phyloP scores from a whole-genome alignment of 768 basidiomycete genomes.

The Trametes villosa region DNA sequence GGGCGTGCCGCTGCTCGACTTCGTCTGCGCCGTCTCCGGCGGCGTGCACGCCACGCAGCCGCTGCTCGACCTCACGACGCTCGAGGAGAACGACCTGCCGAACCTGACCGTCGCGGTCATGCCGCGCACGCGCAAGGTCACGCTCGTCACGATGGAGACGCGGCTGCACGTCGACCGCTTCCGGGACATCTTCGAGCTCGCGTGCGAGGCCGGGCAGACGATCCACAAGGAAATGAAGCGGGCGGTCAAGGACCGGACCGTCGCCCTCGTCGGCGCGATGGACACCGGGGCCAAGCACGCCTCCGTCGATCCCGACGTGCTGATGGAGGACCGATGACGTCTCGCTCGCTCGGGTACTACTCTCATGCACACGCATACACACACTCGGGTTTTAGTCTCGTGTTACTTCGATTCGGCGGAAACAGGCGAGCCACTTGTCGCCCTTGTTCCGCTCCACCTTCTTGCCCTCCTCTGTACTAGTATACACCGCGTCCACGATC shows the following conservation, averaged over 20 bases:
- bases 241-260: conserved; percentile 68
- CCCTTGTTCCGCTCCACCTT: conserved; percentile 94
- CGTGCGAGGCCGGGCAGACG: conserved; percentile 74
- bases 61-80: conserved; percentile 82
- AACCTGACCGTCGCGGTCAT: conserved; percentile 87
- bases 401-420: conserved; percentile 58
- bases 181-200: conserved; percentile 83
- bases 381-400: conserved; percentile 19
- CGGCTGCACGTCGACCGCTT: conserved; percentile 92
- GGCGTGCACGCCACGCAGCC: conserved; percentile 84
- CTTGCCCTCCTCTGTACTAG: conserved; percentile 93
- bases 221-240: conserved; percentile 84
- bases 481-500: conserved; percentile 81
- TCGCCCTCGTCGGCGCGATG: conserved; percentile 64
- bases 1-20: conserved; percentile 89
- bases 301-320: conserved; percentile 27
- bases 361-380: not conserved
- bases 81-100: conserved; percentile 93
- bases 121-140: conserved; percentile 84
- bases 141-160: conserved; percentile 92
- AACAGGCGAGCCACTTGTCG: conserved; percentile 92
- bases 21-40: conserved; percentile 82
- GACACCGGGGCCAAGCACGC: conserved; percentile 46
- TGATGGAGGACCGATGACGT: conserved; percentile 28
- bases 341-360: not conserved